Conservation (phyloP, 2,329 filamentous ascomycete species). For the Nemania sp. region DNA sequence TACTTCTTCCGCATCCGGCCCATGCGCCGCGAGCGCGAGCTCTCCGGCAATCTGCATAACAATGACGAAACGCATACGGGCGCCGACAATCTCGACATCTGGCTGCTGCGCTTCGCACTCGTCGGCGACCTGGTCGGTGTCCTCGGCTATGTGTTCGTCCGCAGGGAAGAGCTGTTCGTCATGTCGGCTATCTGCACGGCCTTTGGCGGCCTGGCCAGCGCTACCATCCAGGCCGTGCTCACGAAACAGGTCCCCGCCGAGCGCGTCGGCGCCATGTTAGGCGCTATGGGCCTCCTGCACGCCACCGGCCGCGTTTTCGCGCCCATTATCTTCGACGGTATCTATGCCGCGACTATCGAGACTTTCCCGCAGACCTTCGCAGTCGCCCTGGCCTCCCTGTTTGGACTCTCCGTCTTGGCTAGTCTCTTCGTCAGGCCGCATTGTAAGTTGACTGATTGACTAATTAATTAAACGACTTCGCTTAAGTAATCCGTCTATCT, state of each 20-base stretch:
- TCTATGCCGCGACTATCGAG: constrained; percentile 81
- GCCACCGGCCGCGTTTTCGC: constrained; percentile 77
- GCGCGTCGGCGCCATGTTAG: constrained; percentile 82
- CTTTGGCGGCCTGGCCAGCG: constrained; percentile 81
- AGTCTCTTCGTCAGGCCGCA: constrained; percentile 74
- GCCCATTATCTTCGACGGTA: constrained; percentile 80
- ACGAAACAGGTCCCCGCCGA: constrained; percentile 90
- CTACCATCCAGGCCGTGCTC: constrained; percentile 79
- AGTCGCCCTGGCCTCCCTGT: constrained; percentile 69
- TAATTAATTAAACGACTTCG: too few species aligned
- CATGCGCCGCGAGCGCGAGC: constrained; percentile 46
- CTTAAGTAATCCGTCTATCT: too few species aligned
- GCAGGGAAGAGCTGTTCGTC: constrained; percentile 66
- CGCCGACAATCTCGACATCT: constrained; percentile 76
- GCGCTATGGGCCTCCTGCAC: constrained; percentile 84
- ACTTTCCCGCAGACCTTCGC: constrained; percentile 83
- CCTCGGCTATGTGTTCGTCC: constrained; percentile 71
- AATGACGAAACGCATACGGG: constrained; percentile 64
- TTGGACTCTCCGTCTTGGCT: constrained; percentile 65
- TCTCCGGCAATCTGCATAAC: constrained; percentile 41
- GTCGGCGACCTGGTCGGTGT: constrained; percentile 77
- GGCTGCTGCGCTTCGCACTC: constrained; percentile 73
- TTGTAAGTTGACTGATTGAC: constrained; percentile 60
- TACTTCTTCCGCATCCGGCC: constrained; percentile 69
- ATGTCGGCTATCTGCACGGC: constrained; percentile 72